Evolutionary conservation across 164 flowering plant species (phyloP).

Genomic region (Magnolia kwangsiensis): DNA sequence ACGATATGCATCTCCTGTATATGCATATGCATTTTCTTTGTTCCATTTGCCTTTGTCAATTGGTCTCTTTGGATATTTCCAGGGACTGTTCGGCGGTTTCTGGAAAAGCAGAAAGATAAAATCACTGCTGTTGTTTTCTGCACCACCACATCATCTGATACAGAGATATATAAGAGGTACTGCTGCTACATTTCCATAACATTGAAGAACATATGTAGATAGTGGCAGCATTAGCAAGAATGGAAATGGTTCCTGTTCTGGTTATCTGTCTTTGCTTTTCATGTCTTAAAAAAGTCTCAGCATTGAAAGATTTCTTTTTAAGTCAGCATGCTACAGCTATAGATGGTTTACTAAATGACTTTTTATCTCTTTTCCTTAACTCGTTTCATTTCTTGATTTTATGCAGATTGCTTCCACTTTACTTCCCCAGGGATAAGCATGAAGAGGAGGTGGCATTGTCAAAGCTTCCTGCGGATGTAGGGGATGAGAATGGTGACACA

Average conservation of each 20-base stretch:
- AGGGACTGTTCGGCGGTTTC: slow-evolving; percentile 59
- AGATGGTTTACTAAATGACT: background rate
- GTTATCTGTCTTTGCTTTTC: background rate
- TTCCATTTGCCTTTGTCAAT: background rate
- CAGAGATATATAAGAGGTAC: slow-evolving; percentile 96
- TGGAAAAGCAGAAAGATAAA: slow-evolving; percentile 91
- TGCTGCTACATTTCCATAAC: background rate
- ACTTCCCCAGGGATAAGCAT: slow-evolving; percentile 92
- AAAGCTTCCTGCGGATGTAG: slow-evolving; percentile 99
- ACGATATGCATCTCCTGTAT: background rate
- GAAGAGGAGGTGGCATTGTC: slow-evolving; percentile 89
- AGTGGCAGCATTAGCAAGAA: background rate
- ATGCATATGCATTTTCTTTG: background rate
- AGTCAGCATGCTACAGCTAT: background rate
- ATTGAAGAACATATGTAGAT: background rate
- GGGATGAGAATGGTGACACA: slow-evolving; percentile 99
- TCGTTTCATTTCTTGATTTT: background rate
- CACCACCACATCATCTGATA: slow-evolving; percentile 75
- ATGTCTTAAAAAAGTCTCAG: background rate
- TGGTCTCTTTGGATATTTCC: background rate
- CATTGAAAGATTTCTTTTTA: background rate
- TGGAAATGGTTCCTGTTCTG: background rate
- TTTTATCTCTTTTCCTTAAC: background rate
- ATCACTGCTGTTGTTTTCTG: slow-evolving; percentile 87
- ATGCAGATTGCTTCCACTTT: slow-evolving; percentile 91